Conservation (phyloP, 2,329 filamentous ascomycete species). For the Dactylellina cionopaga region DNA sequence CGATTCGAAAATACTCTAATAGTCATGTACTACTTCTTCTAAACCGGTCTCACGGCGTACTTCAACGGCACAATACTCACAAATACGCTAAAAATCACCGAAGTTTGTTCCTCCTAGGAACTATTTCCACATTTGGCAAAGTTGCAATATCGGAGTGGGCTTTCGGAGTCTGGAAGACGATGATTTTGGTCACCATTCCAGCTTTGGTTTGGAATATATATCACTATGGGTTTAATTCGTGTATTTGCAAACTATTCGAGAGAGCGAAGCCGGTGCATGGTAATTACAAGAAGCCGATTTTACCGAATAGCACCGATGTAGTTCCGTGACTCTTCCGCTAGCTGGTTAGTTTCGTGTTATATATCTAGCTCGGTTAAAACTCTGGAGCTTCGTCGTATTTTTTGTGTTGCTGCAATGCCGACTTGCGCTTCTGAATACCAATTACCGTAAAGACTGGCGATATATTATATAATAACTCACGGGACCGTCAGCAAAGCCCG, state of each 20-base stretch:
- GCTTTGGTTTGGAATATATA: conserved; percentile 14
- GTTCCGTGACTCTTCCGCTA: too few relatives aligned
- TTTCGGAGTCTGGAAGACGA: conserved; percentile 19
- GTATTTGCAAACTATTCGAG: conserved; percentile 16
- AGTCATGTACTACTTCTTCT: conserved; percentile 16
- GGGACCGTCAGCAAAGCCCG: too few relatives aligned
- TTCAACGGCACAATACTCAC: conserved; percentile 11
- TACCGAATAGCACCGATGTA: too few relatives aligned
- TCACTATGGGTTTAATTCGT: conserved; percentile 16
- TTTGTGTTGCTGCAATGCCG: too few relatives aligned
- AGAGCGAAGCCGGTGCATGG: neutral
- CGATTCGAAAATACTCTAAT: conserved; percentile 11
- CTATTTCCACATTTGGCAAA: conserved; percentile 21
- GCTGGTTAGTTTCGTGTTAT: too few relatives aligned
- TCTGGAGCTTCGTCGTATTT: too few relatives aligned
- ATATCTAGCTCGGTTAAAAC: too few relatives aligned
- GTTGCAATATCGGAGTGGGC: conserved; percentile 12
- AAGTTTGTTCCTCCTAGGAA: conserved; percentile 20
- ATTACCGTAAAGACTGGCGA: too few relatives aligned
- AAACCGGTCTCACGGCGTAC: conserved; percentile 8
- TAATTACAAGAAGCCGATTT: too few relatives aligned
- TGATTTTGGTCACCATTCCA: conserved; percentile 4
- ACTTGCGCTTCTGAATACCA: too few relatives aligned
- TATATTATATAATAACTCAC: too few relatives aligned
- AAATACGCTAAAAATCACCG: conserved; percentile 7